Percentiles rank a stretch among this genome's conserved stretches.
Evolutionary conservation across 441 rosid genomes (phyloP).

Genomic region (Eutrema salsugineum): DNA sequence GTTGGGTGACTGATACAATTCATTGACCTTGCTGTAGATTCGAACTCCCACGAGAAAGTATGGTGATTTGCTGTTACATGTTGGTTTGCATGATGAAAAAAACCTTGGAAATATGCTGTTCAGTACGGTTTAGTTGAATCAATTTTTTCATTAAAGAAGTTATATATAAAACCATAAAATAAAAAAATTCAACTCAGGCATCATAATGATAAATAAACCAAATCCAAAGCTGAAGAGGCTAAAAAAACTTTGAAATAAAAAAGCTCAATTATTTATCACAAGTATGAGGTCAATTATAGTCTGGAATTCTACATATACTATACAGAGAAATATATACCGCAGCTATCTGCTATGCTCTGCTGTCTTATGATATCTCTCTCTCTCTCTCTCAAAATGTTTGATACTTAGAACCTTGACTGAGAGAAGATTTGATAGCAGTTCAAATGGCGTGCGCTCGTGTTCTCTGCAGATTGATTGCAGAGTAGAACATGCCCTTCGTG

Average conservation of each 20-base stretch:
- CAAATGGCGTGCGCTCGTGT: background rate
- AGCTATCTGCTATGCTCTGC: background rate
- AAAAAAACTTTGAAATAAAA: background rate
- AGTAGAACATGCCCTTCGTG: background rate
- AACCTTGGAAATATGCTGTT: background rate
- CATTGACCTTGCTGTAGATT: constrained; percentile 18
- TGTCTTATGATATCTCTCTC: background rate
- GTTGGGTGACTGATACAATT: background rate
- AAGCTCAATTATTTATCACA: background rate
- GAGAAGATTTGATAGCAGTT: background rate
- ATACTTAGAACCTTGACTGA: background rate
- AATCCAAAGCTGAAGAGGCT: background rate
- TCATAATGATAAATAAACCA: too few species aligned
- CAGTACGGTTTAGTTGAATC: background rate
- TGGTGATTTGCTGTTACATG: constrained; percentile 21
- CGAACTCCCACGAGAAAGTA: constrained; percentile 14
- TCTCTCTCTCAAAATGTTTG: background rate
- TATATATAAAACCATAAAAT: too few species aligned
- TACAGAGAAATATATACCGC: background rate
- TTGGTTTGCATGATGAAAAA: background rate
- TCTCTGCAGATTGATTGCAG: background rate
- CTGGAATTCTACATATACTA: background rate
- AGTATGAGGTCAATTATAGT: background rate
- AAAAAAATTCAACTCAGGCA: too few species aligned
- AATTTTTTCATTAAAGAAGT: too few species aligned